Evolutionary conservation across 306 rosid species (phyloP), one percentile per base, ranked within the genome.

Genomic region (Dryas alaskensis): DNA sequence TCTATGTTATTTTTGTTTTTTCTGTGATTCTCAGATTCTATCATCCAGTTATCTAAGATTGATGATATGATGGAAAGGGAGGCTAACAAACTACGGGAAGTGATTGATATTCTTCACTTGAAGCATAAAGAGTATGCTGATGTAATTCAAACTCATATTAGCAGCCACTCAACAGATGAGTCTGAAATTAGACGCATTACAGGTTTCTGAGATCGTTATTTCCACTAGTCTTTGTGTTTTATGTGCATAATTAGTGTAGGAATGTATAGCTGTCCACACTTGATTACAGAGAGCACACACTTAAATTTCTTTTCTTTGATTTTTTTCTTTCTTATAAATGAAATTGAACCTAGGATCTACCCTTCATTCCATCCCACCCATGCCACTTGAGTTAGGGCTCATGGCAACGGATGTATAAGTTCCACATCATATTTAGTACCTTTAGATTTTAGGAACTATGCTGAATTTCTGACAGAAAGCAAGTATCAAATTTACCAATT

Each of bases 51-150:
- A 79, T 84, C 95, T 60, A 92, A 83, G 89, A 86, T 94, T 78
- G 99, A 88, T 71, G 90, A 88, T 75, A 84, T 92, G 92, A 82
- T 78, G 81, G 81, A 88, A 82, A 86, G 85, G 84, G 99, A 94
- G 86, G 88, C 87, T 58, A 60, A 72, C 65, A 80, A 81, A 73
- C 85, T 94, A 39, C 75, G 60, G 14, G 80, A 87, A 81, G 88
- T 78, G 60, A 86, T 88, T 39, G 76, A 86, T 76, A 17, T 83
- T 85, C 95, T 94, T 77, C 89, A 88, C 46, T 51, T 77, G 62
- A 89, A 84, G 84, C 90, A 90, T 81, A 79, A 81, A 78, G 95
- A 88, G 53, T 94, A 88, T 80, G 72, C 84, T 74, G 80, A 60
- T 42, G 74, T 76, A 70, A 83, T 92, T 81, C 87, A 80, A 73